phyloP scores from a whole-genome alignment of 345 rosid genomes.

The Fremontodendron californicum region DNA sequence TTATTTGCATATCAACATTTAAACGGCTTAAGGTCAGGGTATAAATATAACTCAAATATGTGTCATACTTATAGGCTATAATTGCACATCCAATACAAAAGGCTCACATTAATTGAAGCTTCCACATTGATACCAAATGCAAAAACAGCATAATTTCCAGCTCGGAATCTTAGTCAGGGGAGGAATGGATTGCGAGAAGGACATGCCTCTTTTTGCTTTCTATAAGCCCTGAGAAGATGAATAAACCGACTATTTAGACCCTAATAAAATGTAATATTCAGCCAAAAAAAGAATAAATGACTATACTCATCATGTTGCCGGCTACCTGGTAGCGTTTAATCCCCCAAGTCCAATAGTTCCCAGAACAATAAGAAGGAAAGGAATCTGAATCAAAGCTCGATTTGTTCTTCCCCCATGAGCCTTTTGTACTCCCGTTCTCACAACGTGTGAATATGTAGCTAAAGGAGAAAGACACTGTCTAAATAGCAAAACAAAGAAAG shows the following conservation, averaged over 20 bases:
- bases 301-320: neutral
- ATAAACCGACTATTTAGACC: neutral
- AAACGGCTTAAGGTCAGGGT: neutral
- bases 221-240: conserved; percentile 65
- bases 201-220: conserved; percentile 53
- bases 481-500: neutral
- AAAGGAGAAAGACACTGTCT: conserved; percentile 15
- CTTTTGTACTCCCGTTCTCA: conserved; percentile 63
- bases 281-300: neutral
- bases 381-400: conserved; percentile 49
- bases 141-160: neutral
- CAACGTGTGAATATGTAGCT: conserved; percentile 56
- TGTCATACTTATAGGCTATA: neutral
- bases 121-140: neutral
- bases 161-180: conserved; percentile 37
- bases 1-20: neutral
- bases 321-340: conserved; percentile 60
- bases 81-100: neutral
- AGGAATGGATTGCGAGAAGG: conserved; percentile 83
- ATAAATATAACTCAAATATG: neutral
- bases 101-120: neutral
- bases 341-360: conserved; percentile 83
- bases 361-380: conserved; percentile 59
- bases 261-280: neutral
- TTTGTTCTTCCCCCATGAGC: conserved; percentile 52